Percentiles rank a stretch among this genome's conserved stretches.
These are phyloP conservation scores for Glutinoglossum americanum DNA, from an alignment of 495 filamentous ascomycete genomes.

Conservation along the genomic window DNA sequence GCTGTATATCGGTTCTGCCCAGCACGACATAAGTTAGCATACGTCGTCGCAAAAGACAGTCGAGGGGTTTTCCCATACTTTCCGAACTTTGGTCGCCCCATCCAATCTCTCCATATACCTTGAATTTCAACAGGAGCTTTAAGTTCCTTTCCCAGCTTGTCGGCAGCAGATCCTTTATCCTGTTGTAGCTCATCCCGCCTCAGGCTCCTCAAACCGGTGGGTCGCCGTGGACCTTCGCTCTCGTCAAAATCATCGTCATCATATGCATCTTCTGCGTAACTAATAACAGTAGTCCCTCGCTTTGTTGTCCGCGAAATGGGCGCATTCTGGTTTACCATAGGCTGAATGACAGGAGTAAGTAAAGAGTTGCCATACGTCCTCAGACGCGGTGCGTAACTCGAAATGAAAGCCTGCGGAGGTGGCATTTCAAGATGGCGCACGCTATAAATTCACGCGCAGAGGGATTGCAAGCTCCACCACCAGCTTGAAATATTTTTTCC, in stretches of 20 bases:
- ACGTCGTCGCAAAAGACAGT: background rate
- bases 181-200: slow-evolving; percentile 51
- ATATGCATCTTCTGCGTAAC: slow-evolving; percentile 89
- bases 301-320: slow-evolving; percentile 76
- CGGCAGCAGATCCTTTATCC: slow-evolving; percentile 36
- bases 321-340: slow-evolving; percentile 32
- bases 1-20: slow-evolving; percentile 42
- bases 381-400: slow-evolving; percentile 78
- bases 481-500: background rate
- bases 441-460: background rate
- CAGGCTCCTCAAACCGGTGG: slow-evolving; percentile 66
- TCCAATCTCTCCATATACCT: slow-evolving; percentile 87
- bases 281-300: slow-evolving; percentile 85
- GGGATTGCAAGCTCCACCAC: background rate
- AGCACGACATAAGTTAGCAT: background rate
- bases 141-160: slow-evolving; percentile 74
- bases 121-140: slow-evolving; percentile 59
- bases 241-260: slow-evolving; percentile 93
- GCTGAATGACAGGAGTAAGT: slow-evolving; percentile 66
- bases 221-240: slow-evolving; percentile 52
- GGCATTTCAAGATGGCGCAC: slow-evolving; percentile 5
- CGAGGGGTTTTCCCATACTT: slow-evolving; percentile 15
- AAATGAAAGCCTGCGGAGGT: slow-evolving; percentile 70
- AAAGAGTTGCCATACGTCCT: slow-evolving; percentile 85
- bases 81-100: slow-evolving; percentile 49